Conservation (phyloP, 2,329 filamentous ascomycete species). For the Amphichorda felina region DNA sequence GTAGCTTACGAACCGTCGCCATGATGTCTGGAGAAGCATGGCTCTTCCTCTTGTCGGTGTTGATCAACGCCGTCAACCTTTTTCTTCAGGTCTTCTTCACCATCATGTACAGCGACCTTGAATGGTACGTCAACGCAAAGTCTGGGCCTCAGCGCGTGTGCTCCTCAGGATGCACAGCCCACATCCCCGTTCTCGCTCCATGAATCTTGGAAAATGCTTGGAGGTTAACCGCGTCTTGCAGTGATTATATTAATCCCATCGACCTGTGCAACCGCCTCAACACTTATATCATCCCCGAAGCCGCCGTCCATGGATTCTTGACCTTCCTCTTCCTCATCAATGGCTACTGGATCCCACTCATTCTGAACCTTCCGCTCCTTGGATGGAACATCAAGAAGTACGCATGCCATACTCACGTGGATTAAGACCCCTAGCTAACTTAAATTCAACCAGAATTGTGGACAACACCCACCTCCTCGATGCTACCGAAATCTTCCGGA, state of each 20-base stretch:
- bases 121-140: conserved; percentile 73
- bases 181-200: too few relatives aligned
- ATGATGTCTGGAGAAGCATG: conserved; percentile 94
- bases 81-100: conserved; percentile 99
- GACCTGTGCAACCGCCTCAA: conserved; percentile 99
- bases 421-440: conserved; percentile 6
- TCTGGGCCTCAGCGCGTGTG: not conserved
- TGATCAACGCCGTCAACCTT: conserved; percentile 99
- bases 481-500: conserved; percentile 98
- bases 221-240: conserved; percentile 25
- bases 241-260: conserved; percentile 99
- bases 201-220: too few relatives aligned
- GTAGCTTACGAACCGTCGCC: conserved; percentile 1
- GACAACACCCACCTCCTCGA: conserved; percentile 96
- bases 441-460: conserved; percentile 55
- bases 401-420: conserved; percentile 20
- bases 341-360: conserved; percentile 90
- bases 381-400: conserved; percentile 98
- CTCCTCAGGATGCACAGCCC: not conserved
- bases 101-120: conserved; percentile 99
- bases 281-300: conserved; percentile 98
- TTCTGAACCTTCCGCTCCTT: conserved; percentile 85
- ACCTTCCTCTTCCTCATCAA: conserved; percentile 96
- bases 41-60: conserved; percentile 93
- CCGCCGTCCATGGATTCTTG: conserved; percentile 90